Percentiles rank a stretch among this genome's conserved stretches.
phyloP scores from a whole-genome alignment of 768 basidiomycete species.

The Hericium coralloides region DNA sequence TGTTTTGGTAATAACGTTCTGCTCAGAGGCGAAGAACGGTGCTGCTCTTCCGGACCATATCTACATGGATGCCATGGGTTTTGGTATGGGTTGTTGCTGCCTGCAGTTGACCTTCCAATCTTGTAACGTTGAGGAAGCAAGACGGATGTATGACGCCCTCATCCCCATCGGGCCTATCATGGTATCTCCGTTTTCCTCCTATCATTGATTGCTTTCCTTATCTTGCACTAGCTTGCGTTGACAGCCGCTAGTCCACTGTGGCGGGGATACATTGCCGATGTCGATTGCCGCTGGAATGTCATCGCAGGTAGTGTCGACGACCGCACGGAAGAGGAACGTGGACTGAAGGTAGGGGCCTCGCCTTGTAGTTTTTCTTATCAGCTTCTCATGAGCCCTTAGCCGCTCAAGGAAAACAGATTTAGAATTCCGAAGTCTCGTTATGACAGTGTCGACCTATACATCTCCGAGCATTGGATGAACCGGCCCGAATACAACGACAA shows the following conservation, averaged over 20 bases:
- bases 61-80: conserved; percentile 99
- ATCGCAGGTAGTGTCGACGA: conserved; percentile 99
- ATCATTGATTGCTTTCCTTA: neutral
- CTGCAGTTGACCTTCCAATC: conserved; percentile 97
- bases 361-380: neutral
- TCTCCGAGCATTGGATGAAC: conserved; percentile 81
- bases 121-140: conserved; percentile 86
- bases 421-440: conserved; percentile 95
- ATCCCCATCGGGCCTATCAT: conserved; percentile 93
- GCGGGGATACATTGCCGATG: conserved; percentile 91
- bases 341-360: conserved; percentile 50
- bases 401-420: conserved; percentile 64
- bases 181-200: conserved; percentile 35
- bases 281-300: conserved; percentile 98
- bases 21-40: conserved; percentile 77
- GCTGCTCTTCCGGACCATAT: conserved; percentile 87
- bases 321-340: conserved; percentile 91
- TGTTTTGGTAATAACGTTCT: conserved; percentile 7
- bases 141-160: conserved; percentile 92
- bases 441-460: conserved; percentile 90
- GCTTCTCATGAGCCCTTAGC: conserved; percentile 35
- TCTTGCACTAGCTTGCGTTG: conserved; percentile 62
- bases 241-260: conserved; percentile 93
- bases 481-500: conserved; percentile 93
- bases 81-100: conserved; percentile 99